A percentile compares a stretch with the other conserved stretches of the same genome.
Evolutionary conservation across 768 basidiomycete genomes (phyloP).

Genomic region (Naganishia vaughanmartiniae): DNA sequence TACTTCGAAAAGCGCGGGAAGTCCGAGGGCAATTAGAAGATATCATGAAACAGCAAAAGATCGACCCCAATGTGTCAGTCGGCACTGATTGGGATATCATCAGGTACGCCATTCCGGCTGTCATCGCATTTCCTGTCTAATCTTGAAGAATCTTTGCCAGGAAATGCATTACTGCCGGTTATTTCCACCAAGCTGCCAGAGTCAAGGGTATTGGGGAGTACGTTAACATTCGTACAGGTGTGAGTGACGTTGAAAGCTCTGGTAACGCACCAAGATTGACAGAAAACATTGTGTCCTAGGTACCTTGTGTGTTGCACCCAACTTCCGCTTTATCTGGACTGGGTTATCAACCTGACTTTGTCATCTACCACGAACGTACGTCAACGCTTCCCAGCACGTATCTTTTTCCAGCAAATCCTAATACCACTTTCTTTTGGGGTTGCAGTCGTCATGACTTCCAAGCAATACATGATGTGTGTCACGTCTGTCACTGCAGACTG

Average conservation of each 20-base stretch:
- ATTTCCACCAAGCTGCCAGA: slow-evolving; percentile 97
- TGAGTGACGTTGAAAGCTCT: slow-evolving; percentile 34
- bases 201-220: slow-evolving; percentile 99
- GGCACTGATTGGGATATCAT: slow-evolving; percentile 95
- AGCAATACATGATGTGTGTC: slow-evolving; percentile 97
- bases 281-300: slow-evolving; percentile 31
- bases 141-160: slow-evolving; percentile 54
- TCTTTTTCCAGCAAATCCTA: not conserved
- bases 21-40: slow-evolving; percentile 94
- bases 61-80: slow-evolving; percentile 75
- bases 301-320: slow-evolving; percentile 93
- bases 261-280: not conserved
- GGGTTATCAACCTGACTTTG: slow-evolving; percentile 93
- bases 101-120: slow-evolving; percentile 55
- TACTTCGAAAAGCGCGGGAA: slow-evolving; percentile 89
- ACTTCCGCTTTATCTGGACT: slow-evolving; percentile 94
- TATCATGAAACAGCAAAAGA: slow-evolving; percentile 99
- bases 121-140: slow-evolving; percentile 14
- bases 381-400: not conserved
- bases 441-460: slow-evolving; percentile 78
- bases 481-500: slow-evolving; percentile 96
- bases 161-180: slow-evolving; percentile 95
- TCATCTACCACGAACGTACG: slow-evolving; percentile 83
- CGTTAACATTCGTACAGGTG: slow-evolving; percentile 86
- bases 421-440: not conserved